Evolutionary conservation across 305 asterid genomes (phyloP).

Genomic region (Fraxinus nigra): DNA sequence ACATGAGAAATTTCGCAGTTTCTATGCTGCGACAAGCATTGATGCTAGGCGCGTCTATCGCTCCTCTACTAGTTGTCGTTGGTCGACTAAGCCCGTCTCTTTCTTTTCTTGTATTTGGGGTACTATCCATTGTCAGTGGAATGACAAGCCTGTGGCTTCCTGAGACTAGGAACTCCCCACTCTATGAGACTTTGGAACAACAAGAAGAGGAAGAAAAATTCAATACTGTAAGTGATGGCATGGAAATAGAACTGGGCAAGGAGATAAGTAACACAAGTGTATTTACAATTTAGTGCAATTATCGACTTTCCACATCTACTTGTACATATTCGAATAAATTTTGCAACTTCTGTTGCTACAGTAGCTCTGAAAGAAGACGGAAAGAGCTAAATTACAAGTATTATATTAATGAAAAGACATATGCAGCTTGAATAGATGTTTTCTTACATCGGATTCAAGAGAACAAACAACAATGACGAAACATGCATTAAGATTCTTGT

Average conservation of each 20-base stretch:
- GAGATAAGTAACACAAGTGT: not conserved
- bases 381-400: not conserved
- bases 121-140: conserved; percentile 37
- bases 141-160: conserved; percentile 48
- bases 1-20: conserved; percentile 44
- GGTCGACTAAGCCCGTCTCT: conserved; percentile 50
- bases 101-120: conserved; percentile 39
- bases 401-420: not conserved
- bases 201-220: conserved; percentile 41
- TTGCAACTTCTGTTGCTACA: not conserved
- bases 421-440: not conserved
- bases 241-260: conserved; percentile 30
- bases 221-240: conserved; percentile 4
- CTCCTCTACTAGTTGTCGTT: conserved; percentile 44
- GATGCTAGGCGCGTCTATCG: conserved; percentile 56
- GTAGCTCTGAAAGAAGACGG: not conserved
- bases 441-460: not conserved
- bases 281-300: not conserved
- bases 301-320: not conserved
- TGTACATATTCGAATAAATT: not conserved
- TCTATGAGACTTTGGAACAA: conserved; percentile 52
- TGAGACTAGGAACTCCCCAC: conserved; percentile 46
- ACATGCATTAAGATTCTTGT: not conserved
- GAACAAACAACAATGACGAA: not conserved
- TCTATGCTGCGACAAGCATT: conserved; percentile 47